phyloP scores from a whole-genome alignment of 768 basidiomycete species.

The Tylopilus balloui region DNA sequence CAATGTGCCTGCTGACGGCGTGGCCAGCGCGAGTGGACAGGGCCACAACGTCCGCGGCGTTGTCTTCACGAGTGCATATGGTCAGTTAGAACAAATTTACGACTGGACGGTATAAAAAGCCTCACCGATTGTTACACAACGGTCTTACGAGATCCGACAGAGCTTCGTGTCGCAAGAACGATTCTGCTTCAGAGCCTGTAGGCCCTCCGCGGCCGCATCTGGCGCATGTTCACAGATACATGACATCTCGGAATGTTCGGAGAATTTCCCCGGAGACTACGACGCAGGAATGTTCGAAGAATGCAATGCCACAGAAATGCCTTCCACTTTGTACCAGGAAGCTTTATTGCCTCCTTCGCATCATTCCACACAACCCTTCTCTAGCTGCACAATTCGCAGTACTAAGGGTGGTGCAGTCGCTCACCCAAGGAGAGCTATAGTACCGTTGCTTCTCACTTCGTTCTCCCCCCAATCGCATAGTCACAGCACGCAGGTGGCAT shows the following conservation, averaged over 20 bases:
- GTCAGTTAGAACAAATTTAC: slow-evolving; percentile 50
- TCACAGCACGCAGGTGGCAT: neutral
- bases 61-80: slow-evolving; percentile 72
- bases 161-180: slow-evolving; percentile 55
- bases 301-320: slow-evolving; percentile 50
- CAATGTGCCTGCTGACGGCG: slow-evolving; percentile 58
- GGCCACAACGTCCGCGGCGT: slow-evolving; percentile 63
- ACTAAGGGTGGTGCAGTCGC: slow-evolving; percentile 48
- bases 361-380: slow-evolving; percentile 55
- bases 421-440: slow-evolving; percentile 27
- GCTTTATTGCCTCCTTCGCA: slow-evolving; percentile 49
- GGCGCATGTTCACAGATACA: slow-evolving; percentile 58
- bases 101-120: slow-evolving; percentile 63
- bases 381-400: slow-evolving; percentile 49
- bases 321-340: slow-evolving; percentile 65
- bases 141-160: slow-evolving; percentile 31
- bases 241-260: slow-evolving; percentile 52
- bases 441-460: slow-evolving; percentile 5
- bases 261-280: slow-evolving; percentile 59
- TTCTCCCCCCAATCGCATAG: neutral
- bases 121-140: slow-evolving; percentile 2
- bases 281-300: slow-evolving; percentile 42
- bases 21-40: slow-evolving; percentile 51
- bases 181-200: slow-evolving; percentile 75
- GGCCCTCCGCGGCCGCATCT: slow-evolving; percentile 45